phyloP scores from a whole-genome alignment of 2,329 filamentous ascomycete species.

The Cladorrhinum sp. region DNA sequence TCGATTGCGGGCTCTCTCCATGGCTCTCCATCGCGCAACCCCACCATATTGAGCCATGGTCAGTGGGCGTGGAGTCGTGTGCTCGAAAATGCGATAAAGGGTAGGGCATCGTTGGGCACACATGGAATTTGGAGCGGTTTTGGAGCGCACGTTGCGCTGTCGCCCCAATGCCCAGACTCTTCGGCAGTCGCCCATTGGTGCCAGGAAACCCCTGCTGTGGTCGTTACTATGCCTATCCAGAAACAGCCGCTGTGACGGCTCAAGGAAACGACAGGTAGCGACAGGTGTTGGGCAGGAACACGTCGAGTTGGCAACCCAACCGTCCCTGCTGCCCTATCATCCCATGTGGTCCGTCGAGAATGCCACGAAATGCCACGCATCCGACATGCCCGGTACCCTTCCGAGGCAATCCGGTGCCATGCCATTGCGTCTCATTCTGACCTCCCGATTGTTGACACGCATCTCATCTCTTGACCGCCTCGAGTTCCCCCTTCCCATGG shows the following conservation, averaged over 20 bases:
- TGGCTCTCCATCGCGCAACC: slow-evolving; percentile 4
- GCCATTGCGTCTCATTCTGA: neutral
- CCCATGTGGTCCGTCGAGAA: too few species aligned
- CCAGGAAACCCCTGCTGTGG: slow-evolving; percentile 19
- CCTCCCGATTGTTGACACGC: slow-evolving; percentile 15
- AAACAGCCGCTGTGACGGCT: slow-evolving; percentile 19
- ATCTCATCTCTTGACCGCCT: slow-evolving; percentile 8
- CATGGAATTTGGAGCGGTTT: slow-evolving; percentile 14
- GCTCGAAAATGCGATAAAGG: slow-evolving; percentile 3
- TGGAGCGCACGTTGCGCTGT: slow-evolving; percentile 19
- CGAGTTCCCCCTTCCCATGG: slow-evolving; percentile 9
- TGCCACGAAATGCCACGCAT: slow-evolving; percentile 24
- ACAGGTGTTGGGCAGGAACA: slow-evolving; percentile 27
- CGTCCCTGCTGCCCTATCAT: slow-evolving; percentile 10
- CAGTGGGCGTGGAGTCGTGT: neutral
- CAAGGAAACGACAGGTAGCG: slow-evolving; percentile 20
- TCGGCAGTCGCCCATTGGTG: slow-evolving; percentile 24
- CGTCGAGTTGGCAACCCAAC: slow-evolving; percentile 27
- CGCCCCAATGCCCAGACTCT: slow-evolving; percentile 24
- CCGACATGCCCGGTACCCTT: slow-evolving; percentile 10
- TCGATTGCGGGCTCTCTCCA: neutral
- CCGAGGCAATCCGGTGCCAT: neutral
- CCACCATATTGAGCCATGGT: neutral
- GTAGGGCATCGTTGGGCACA: slow-evolving; percentile 30
- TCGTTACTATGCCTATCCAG: neutral